These are phyloP conservation scores for Cucurbitaria berberidis DNA, from an alignment of 2,329 filamentous ascomycete species.

Conservation along the genomic window DNA sequence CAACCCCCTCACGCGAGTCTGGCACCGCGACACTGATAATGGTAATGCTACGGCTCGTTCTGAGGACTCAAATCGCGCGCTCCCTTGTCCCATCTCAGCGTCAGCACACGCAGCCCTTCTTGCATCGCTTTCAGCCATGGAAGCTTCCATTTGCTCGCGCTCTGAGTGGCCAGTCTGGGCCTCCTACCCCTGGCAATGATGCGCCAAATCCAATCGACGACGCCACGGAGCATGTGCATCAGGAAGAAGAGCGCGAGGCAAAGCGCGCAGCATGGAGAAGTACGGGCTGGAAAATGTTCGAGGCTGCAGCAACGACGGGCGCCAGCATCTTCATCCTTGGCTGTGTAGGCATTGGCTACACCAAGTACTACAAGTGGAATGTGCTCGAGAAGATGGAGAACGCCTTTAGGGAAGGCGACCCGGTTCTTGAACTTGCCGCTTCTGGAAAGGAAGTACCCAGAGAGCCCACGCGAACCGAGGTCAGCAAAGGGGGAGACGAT, in stretches of 20 bases:
- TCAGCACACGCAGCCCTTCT: conserved; percentile 16
- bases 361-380: conserved; percentile 77
- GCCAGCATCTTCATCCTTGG: conserved; percentile 59
- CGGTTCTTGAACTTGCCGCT: conserved; percentile 73
- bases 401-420: conserved; percentile 91
- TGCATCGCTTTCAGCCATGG: conserved; percentile 24
- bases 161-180: conserved; percentile 45
- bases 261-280: conserved; percentile 40
- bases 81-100: conserved; percentile 26
- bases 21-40: conserved; percentile 31
- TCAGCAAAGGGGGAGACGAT: conserved; percentile 37
- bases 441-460: conserved; percentile 43
- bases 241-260: conserved; percentile 26
- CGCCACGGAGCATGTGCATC: conserved; percentile 34
- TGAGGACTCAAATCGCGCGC: conserved; percentile 21
- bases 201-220: conserved; percentile 48
- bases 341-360: conserved; percentile 55
- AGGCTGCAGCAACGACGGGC: conserved; percentile 58
- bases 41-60: conserved; percentile 37
- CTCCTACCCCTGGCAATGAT: conserved; percentile 46
- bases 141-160: conserved; percentile 24
- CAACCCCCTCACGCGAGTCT: conserved; percentile 21
- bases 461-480: conserved; percentile 26
- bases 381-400: conserved; percentile 92
- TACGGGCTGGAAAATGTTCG: conserved; percentile 60